phyloP scores from a whole-genome alignment of 192 early-diverging fungal genomes.

The Cetraspora pellucida region DNA sequence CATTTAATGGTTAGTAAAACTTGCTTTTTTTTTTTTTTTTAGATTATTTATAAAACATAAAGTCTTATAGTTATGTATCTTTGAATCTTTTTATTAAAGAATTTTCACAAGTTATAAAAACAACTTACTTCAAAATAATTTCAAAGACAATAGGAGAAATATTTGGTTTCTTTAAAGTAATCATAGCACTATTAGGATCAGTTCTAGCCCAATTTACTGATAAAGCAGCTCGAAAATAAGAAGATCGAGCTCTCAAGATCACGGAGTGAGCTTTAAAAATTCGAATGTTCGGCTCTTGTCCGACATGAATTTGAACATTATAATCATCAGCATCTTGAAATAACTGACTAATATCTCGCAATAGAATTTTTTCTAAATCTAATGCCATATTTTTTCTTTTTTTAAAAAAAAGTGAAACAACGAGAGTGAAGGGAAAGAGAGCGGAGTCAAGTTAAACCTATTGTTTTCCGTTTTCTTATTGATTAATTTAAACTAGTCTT shows the following conservation, averaged over 20 bases:
- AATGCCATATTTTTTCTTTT: neutral
- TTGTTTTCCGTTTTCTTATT: no score
- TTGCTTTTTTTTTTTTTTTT: no score
- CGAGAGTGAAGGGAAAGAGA: no score
- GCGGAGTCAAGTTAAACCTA: no score
- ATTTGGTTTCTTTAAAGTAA: constrained; percentile 24
- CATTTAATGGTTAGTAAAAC: no score
- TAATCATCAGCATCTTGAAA: constrained; percentile 22
- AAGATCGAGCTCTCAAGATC: constrained; percentile 27
- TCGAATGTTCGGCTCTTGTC: constrained; percentile 16
- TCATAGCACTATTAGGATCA: neutral
- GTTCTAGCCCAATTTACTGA: constrained; percentile 27
- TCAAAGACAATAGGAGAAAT: constrained; percentile 23
- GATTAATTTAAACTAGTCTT: no score
- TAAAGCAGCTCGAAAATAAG: constrained; percentile 29
- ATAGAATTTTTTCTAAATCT: neutral
- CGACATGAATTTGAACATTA: constrained; percentile 28
- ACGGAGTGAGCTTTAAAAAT: constrained; percentile 31
- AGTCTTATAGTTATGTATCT: no score
- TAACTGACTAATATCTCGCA: constrained; percentile 4
- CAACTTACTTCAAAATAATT: constrained; percentile 23
- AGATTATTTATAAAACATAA: no score
- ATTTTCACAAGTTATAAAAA: no score
- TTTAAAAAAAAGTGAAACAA: neutral
- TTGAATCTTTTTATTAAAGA: no score